A percentile compares a stretch with the other conserved stretches of the same genome.
Conservation (phyloP, 2,329 filamentous ascomycete species). For the Alternaria sp. region DNA sequence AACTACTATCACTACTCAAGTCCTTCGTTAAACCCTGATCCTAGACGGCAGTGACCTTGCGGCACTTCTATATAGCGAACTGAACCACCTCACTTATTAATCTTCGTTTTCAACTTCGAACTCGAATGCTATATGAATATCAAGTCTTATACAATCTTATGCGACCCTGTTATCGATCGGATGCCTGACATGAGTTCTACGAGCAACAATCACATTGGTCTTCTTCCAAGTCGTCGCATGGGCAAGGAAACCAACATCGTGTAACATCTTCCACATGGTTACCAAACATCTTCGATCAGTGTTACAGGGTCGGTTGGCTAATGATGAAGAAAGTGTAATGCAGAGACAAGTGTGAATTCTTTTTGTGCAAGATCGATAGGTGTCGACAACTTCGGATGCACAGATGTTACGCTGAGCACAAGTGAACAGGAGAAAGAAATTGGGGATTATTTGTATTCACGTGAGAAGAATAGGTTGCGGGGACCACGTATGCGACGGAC, state of each 20-base stretch:
- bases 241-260: constrained; percentile 13
- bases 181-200: background rate
- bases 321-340: background rate
- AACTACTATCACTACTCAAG: background rate
- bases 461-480: background rate
- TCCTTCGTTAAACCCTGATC: background rate
- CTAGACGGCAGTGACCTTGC: background rate
- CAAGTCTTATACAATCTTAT: background rate
- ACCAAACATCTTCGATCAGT: background rate
- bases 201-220: constrained; percentile 15
- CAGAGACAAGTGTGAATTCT: background rate
- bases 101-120: background rate
- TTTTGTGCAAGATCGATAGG: background rate
- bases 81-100: background rate
- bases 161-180: background rate
- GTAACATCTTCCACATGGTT: background rate
- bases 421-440: background rate
- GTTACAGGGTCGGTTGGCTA: background rate
- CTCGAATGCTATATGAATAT: background rate
- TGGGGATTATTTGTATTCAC: background rate
- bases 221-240: constrained; percentile 15
- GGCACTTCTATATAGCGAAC: background rate
- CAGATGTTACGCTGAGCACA: background rate
- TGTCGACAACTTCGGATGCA: background rate
- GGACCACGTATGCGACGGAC: background rate